Evolutionary conservation across 2,329 filamentous ascomycete species (phyloP).

Genomic region (Nemania sp.): DNA sequence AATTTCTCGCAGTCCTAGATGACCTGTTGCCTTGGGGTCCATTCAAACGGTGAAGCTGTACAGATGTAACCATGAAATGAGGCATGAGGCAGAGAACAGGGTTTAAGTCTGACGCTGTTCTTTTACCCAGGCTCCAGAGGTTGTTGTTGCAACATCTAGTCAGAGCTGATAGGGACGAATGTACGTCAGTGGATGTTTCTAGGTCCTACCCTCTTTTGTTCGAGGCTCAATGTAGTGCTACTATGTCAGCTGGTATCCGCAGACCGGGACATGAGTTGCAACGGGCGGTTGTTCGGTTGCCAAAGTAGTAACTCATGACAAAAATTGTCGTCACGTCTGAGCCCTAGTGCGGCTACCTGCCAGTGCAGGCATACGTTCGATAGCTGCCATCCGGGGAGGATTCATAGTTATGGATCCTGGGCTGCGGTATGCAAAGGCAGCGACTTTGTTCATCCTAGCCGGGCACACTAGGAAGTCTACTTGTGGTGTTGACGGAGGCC

Average conservation of each 20-base stretch:
- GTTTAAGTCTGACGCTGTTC: conserved; percentile 18
- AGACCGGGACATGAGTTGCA: conserved; percentile 35
- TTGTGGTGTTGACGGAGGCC: conserved; percentile 31
- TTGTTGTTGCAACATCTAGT: conserved; percentile 32
- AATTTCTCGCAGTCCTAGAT: conserved; percentile 36
- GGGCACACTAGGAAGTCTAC: conserved; percentile 24
- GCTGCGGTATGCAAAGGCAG: conserved; percentile 27
- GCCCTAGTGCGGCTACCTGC: conserved; percentile 34
- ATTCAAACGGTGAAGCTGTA: conserved; percentile 31
- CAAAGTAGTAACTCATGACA: conserved; percentile 35
- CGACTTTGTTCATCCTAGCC: conserved; percentile 26
- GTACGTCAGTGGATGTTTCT: conserved; percentile 35
- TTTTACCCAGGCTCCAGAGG: conserved; percentile 30
- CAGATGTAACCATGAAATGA: conserved; percentile 38
- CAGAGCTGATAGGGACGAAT: conserved; percentile 32
- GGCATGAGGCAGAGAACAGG: conserved; percentile 29
- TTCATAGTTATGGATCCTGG: conserved; percentile 35
- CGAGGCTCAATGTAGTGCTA: conserved; percentile 36
- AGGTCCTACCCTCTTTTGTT: conserved; percentile 37
- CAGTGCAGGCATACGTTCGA: conserved; percentile 29
- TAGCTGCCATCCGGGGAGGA: conserved; percentile 37
- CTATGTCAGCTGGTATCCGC: conserved; percentile 42
- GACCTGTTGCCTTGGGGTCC: conserved; percentile 27
- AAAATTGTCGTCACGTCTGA: conserved; percentile 30
- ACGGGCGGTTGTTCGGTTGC: conserved; percentile 32